Conservation (phyloP, 768 basidiomycete genomes). For the Amanita exitialis region DNA sequence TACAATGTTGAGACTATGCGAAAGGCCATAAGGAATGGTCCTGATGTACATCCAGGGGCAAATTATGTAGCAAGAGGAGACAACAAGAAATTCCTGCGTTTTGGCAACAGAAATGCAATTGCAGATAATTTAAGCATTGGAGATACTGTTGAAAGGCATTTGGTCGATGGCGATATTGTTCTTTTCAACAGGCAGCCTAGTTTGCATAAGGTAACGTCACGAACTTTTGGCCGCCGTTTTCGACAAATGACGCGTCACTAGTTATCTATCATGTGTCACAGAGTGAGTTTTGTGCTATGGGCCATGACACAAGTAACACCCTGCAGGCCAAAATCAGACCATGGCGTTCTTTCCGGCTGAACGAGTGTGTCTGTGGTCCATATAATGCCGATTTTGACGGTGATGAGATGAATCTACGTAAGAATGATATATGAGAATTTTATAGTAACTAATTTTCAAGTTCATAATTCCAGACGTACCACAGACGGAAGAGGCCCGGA, state of each 20-base stretch:
- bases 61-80: slow-evolving; percentile 84
- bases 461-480: slow-evolving; percentile 65
- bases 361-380: slow-evolving; percentile 98
- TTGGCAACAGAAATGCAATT: slow-evolving; percentile 70
- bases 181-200: slow-evolving; percentile 98
- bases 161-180: slow-evolving; percentile 92
- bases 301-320: not conserved
- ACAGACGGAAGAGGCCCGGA: slow-evolving; percentile 96
- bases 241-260: slow-evolving; percentile 15
- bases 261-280: slow-evolving; percentile 98
- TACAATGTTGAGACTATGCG: slow-evolving; percentile 79
- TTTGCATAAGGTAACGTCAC: slow-evolving; percentile 69
- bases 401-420: slow-evolving; percentile 99
- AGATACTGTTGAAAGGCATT: slow-evolving; percentile 90
- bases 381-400: slow-evolving; percentile 99
- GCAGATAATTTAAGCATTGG: slow-evolving; percentile 81
- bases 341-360: slow-evolving; percentile 94
- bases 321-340: slow-evolving; percentile 79
- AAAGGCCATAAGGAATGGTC: slow-evolving; percentile 77
- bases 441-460: slow-evolving; percentile 3
- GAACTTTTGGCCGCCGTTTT: not conserved
- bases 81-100: slow-evolving; percentile 84
- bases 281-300: slow-evolving; percentile 32
- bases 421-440: slow-evolving; percentile 17
- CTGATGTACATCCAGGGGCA: slow-evolving; percentile 89